These are phyloP conservation scores for Camellia lanceoleosa DNA, from an alignment of 148 eudicot genomes.

Conservation along the genomic window DNA sequence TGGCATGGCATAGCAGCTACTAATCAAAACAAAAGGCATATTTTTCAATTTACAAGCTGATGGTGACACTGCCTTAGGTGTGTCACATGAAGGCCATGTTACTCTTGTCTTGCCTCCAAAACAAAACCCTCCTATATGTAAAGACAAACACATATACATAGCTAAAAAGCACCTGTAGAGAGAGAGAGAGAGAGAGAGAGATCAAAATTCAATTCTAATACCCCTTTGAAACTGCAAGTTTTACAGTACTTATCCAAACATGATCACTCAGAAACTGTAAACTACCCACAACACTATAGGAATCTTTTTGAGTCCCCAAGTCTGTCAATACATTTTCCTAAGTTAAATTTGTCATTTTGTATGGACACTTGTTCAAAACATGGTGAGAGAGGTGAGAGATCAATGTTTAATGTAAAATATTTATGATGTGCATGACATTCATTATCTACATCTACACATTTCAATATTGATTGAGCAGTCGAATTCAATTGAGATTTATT, in stretches of 20 bases:
- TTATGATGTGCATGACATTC: background rate
- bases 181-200: too few species aligned
- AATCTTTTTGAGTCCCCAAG: background rate
- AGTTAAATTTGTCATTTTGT: too few species aligned
- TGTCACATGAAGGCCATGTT: constrained; percentile 74
- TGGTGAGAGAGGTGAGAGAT: background rate
- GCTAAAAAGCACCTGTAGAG: too few species aligned
- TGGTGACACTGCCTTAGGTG: constrained; percentile 33
- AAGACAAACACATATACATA: background rate
- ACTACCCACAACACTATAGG: background rate
- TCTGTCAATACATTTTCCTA: background rate
- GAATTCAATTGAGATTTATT: background rate
- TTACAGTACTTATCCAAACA: background rate
- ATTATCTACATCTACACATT: background rate
- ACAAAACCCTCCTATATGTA: constrained; percentile 13
- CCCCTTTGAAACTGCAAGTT: too few species aligned
- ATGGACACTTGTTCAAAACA: background rate
- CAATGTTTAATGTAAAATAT: background rate
- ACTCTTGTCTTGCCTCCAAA: constrained; percentile 33
- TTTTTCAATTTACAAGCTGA: constrained; percentile 21
- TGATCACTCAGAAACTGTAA: background rate
- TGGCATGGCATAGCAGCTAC: background rate
- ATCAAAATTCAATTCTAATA: too few species aligned
- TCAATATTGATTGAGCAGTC: background rate
- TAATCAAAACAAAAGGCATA: constrained; percentile 20